Percentiles rank a stretch among this genome's conserved stretches.
These are phyloP conservation scores for Rhododendron vialii DNA, from an alignment of 148 eudicot genomes.

Conservation along the genomic window DNA sequence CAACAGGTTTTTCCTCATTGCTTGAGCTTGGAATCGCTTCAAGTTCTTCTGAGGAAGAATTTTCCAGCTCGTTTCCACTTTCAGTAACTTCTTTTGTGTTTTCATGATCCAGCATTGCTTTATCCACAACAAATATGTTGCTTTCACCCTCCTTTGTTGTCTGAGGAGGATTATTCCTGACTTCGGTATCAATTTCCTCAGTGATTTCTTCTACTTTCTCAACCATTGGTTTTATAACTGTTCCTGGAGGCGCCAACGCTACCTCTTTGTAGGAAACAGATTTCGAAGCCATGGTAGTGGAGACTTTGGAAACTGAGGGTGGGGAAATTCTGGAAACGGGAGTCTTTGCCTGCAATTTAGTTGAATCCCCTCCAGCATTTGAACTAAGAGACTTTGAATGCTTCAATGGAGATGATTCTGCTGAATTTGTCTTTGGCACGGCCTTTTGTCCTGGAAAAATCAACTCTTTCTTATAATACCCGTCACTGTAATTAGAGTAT, in stretches of 20 bases:
- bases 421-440: slow-evolving; percentile 26
- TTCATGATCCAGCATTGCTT: slow-evolving; percentile 25
- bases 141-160: slow-evolving; percentile 34
- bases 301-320: slow-evolving; percentile 24
- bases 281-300: slow-evolving; percentile 59
- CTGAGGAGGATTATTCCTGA: slow-evolving; percentile 19
- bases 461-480: slow-evolving; percentile 35
- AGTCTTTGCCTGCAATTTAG: slow-evolving; percentile 27
- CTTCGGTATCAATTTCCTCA: slow-evolving; percentile 31
- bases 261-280: slow-evolving; percentile 95
- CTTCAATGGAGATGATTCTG: slow-evolving; percentile 38
- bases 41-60: slow-evolving; percentile 23
- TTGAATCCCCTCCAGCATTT: slow-evolving; percentile 20
- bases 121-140: slow-evolving; percentile 22
- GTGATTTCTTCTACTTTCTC: slow-evolving; percentile 49
- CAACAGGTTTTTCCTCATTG: slow-evolving; percentile 49
- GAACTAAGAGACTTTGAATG: slow-evolving; percentile 34
- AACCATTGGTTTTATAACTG: slow-evolving; percentile 64
- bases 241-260: slow-evolving; percentile 93
- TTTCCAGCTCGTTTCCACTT: slow-evolving; percentile 27
- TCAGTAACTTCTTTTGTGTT: slow-evolving; percentile 31
- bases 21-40: slow-evolving; percentile 28
- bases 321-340: slow-evolving; percentile 21
- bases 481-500: slow-evolving; percentile 36
- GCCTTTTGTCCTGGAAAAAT: slow-evolving; percentile 35